These are phyloP conservation scores for Fragaria nilgerrensis DNA, from an alignment of 306 rosid genomes.

Conservation along the genomic window DNA sequence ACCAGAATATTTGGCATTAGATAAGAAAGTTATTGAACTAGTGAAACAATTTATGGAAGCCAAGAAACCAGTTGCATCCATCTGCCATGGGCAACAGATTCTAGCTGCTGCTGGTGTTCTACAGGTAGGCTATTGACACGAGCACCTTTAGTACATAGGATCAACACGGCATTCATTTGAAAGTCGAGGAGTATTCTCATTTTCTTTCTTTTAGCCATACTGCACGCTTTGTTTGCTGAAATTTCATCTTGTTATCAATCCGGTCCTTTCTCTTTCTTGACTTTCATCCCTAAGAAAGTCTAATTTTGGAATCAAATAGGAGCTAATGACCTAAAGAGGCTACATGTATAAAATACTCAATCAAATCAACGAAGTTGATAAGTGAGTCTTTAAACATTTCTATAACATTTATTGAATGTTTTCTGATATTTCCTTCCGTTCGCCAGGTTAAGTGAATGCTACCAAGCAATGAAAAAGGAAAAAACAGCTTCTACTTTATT, in stretches of 20 bases:
- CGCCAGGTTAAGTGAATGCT: not conserved
- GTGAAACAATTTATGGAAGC: slow-evolving; percentile 47
- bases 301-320: not conserved
- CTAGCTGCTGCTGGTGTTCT: slow-evolving; percentile 84
- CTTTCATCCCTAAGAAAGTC: not conserved
- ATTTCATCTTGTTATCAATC: not conserved
- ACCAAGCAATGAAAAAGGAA: not conserved
- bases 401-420: not conserved
- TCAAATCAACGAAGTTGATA: not conserved
- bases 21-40: slow-evolving; percentile 34
- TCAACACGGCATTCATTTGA: not conserved
- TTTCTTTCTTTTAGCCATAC: not conserved
- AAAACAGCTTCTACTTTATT: not conserved
- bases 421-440: not conserved
- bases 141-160: not conserved
- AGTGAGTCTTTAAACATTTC: not conserved
- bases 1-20: slow-evolving; percentile 49
- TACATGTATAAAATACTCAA: not conserved
- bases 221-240: slow-evolving; percentile 1
- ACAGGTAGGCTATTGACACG: slow-evolving; percentile 45
- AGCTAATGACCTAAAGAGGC: not conserved
- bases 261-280: not conserved
- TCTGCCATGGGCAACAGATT: slow-evolving; percentile 74
- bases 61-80: slow-evolving; percentile 51
- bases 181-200: not conserved